Conservation (phyloP, 225 moss, liverwort and hornwort genomes). For the Ulota crispa region DNA sequence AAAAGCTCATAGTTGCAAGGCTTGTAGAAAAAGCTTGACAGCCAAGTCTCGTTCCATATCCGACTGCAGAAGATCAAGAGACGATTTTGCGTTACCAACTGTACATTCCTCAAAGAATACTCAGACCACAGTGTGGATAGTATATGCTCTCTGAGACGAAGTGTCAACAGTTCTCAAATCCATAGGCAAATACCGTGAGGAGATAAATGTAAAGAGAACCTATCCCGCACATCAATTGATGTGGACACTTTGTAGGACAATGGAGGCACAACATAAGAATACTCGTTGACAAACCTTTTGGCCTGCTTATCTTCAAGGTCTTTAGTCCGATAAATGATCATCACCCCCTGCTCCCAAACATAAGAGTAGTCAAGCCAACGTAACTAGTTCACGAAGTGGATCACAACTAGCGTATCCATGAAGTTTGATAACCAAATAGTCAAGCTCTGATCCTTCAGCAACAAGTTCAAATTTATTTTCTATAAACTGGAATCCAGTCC, state of each 20-base stretch:
- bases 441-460: background rate
- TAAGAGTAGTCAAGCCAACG: constrained; percentile 12
- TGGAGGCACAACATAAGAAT: background rate
- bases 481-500: background rate
- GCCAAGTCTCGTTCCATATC: constrained; percentile 99
- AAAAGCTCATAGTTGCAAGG: constrained; percentile 99
- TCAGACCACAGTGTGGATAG: background rate
- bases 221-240: background rate
- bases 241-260: background rate
- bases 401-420: background rate
- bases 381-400: background rate
- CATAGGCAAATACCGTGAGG: background rate
- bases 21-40: constrained; percentile 92
- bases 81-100: background rate
- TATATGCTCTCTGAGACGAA: background rate
- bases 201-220: background rate
- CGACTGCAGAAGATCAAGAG: constrained; percentile 66
- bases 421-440: background rate
- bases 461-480: background rate
- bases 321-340: constrained; percentile 91
- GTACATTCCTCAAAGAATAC: background rate
- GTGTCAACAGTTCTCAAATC: constrained; percentile 6
- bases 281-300: constrained; percentile 64
- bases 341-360: constrained; percentile 77
- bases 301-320: constrained; percentile 97